Percentiles rank a stretch among this genome's conserved stretches.
These are phyloP conservation scores for Pleurotus djamor DNA, from an alignment of 768 basidiomycete species.

Conservation along the genomic window DNA sequence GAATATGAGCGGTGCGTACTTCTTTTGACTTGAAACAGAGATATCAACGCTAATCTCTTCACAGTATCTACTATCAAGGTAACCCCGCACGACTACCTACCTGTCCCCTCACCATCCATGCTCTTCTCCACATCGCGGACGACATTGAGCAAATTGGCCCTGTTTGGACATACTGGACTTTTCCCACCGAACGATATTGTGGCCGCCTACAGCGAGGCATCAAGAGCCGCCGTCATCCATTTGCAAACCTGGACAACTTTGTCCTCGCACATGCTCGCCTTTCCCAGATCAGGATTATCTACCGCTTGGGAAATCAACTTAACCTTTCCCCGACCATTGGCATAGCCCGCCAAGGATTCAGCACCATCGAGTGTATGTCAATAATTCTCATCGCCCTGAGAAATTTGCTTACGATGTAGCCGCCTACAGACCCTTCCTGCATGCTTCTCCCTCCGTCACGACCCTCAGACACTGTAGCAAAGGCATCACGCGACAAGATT, in stretches of 20 bases:
- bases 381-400: neutral
- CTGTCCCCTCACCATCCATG: too few species aligned
- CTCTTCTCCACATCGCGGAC: too few species aligned
- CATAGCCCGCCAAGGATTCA: neutral
- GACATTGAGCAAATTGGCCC: conserved; percentile 29
- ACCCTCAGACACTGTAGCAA: neutral
- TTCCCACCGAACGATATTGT: conserved; percentile 37
- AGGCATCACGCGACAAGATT: conserved; percentile 13
- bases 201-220: conserved; percentile 22
- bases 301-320: conserved; percentile 20
- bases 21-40: too few species aligned
- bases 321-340: conserved; percentile 8
- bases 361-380: conserved; percentile 11
- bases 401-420: neutral
- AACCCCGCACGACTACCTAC: too few species aligned
- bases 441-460: conserved; percentile 21
- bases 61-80: too few species aligned
- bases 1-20: too few species aligned
- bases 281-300: conserved; percentile 24
- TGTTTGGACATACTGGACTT: conserved; percentile 35
- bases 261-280: conserved; percentile 26
- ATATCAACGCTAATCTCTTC: too few species aligned
- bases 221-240: conserved; percentile 27
- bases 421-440: conserved; percentile 21
- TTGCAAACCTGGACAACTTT: conserved; percentile 22